Conservation (phyloP, 2,329 filamentous ascomycete species). For the Colletotrichum gloeosporioides region DNA sequence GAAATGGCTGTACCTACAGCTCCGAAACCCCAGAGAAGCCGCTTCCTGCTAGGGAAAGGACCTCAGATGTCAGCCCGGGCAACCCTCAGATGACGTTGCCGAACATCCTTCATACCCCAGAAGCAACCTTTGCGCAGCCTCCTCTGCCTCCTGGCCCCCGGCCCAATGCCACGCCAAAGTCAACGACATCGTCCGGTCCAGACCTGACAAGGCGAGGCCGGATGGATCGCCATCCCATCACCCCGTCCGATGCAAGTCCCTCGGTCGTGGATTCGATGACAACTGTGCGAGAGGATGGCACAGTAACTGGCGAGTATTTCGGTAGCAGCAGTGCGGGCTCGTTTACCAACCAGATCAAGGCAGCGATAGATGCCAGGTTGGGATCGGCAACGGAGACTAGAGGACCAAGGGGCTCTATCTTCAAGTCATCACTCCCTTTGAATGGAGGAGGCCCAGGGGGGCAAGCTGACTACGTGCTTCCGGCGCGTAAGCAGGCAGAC, state of each 20-base stretch:
- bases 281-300: constrained; percentile 45
- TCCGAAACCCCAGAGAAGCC: constrained; percentile 7
- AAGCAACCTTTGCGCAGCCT: background rate
- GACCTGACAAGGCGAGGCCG: background rate
- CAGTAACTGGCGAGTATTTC: constrained; percentile 47
- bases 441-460: background rate
- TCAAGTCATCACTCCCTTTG: constrained; percentile 23
- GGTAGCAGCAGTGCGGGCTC: constrained; percentile 52
- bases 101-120: background rate
- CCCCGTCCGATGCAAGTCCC: constrained; percentile 25
- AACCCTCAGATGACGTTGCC: background rate
- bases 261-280: constrained; percentile 51
- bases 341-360: constrained; percentile 51
- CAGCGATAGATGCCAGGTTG: constrained; percentile 40
- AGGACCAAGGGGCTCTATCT: constrained; percentile 1
- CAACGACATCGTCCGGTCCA: background rate
- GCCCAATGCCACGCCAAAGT: background rate
- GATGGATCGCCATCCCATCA: constrained; percentile 4
- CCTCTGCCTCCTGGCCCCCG: background rate
- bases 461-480: constrained; percentile 42
- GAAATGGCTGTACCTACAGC: constrained; percentile 33
- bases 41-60: background rate
- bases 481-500: constrained; percentile 49
- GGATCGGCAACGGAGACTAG: constrained; percentile 12
- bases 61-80: background rate